Conservation (phyloP, 257 asterid species). For the Solanum ossicruentum region DNA sequence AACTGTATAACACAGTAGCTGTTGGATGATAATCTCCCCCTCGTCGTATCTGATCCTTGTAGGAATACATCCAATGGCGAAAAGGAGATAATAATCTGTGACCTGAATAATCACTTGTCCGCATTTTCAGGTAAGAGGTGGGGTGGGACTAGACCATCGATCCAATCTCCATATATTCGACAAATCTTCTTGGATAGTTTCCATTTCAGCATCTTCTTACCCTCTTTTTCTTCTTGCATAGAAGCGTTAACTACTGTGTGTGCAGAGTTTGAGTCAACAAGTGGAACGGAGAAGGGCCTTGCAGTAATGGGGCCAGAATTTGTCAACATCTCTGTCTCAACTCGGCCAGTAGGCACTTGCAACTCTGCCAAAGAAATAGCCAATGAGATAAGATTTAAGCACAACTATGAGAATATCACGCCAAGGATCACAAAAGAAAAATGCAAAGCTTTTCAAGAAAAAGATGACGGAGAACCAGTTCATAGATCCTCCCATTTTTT, state of each 20-base stretch:
- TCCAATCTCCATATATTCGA: slow-evolving; percentile 67
- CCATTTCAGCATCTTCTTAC: slow-evolving; percentile 33
- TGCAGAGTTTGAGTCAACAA: slow-evolving; percentile 1
- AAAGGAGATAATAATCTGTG: neutral
- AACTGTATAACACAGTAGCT: neutral
- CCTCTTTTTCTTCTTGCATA: slow-evolving; percentile 10
- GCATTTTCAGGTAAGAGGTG: slow-evolving; percentile 16
- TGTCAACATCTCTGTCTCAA: slow-evolving; percentile 19
- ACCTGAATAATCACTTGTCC: neutral
- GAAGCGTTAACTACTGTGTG: slow-evolving; percentile 13
- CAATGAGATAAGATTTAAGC: neutral
- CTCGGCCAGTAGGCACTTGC: slow-evolving; percentile 9
- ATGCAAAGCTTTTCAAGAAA: neutral
- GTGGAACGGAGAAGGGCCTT: slow-evolving; percentile 8
- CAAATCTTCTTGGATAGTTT: slow-evolving; percentile 42
- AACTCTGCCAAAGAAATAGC: slow-evolving; percentile 23
- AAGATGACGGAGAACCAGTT: neutral
- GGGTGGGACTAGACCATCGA: slow-evolving; percentile 43
- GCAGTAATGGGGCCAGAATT: slow-evolving; percentile 9
- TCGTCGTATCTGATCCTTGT: neutral
- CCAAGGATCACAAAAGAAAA: neutral
- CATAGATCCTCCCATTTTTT: neutral
- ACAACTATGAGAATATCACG: no score
- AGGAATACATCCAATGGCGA: neutral
- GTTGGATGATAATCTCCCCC: neutral